Percentiles rank a stretch among this genome's conserved stretches.
Evolutionary conservation across 768 basidiomycete species (phyloP).

Genomic region (Xanthoconium purpureum): DNA sequence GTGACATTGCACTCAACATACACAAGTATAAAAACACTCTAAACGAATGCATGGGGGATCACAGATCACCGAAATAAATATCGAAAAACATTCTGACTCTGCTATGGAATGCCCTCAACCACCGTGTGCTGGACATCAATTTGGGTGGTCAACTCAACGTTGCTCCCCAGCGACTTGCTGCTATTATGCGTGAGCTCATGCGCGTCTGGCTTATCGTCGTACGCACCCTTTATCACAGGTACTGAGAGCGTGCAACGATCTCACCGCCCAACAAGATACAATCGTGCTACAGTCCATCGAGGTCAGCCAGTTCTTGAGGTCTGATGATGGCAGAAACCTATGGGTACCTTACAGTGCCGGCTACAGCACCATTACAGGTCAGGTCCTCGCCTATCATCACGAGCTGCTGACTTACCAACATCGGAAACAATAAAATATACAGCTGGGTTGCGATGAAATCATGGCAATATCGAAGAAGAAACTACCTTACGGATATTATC

Average conservation of each 20-base stretch:
- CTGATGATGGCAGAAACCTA: background rate
- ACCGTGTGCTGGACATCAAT: constrained; percentile 1
- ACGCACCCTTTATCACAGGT: background rate
- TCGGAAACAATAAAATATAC: background rate
- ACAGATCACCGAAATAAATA: background rate
- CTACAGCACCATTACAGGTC: background rate
- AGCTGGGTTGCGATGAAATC: background rate
- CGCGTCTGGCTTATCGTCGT: background rate
- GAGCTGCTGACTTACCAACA: background rate
- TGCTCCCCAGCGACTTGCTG: background rate
- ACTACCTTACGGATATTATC: background rate
- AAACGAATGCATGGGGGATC: background rate
- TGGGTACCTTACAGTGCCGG: constrained; percentile 5
- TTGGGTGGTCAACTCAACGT: constrained; percentile 5
- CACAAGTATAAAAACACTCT: too few relatives aligned
- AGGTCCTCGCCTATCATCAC: background rate
- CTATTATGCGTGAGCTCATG: background rate
- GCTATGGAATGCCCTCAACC: background rate
- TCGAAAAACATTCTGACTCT: background rate
- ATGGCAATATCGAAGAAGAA: background rate
- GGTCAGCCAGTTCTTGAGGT: background rate
- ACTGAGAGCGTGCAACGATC: background rate
- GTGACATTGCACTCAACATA: too few relatives aligned
- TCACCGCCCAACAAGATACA: constrained; percentile 10
- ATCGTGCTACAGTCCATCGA: background rate